phyloP scores from a whole-genome alignment of 2,329 filamentous ascomycete genomes.

The Tolypocladium endophyticum region DNA sequence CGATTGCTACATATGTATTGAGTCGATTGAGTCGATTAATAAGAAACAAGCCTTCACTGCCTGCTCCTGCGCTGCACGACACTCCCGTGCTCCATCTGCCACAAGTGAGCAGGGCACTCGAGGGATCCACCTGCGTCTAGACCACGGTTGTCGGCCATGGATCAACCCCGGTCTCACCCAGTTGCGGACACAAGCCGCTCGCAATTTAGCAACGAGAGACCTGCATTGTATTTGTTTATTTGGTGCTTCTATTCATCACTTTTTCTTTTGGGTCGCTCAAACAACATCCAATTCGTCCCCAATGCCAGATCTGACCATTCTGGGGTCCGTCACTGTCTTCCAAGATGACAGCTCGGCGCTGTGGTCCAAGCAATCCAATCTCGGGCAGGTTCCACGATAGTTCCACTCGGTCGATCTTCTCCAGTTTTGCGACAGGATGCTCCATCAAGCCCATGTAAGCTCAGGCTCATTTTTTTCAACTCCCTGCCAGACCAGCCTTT shows the following conservation, averaged over 20 bases:
- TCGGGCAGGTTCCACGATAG: not conserved
- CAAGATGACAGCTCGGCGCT: not conserved
- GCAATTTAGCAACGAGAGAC: not conserved
- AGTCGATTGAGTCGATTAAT: too few species aligned
- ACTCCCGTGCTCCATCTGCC: not conserved
- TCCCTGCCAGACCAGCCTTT: not conserved
- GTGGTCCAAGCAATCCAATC: not conserved
- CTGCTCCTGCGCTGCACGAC: not conserved
- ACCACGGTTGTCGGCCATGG: not conserved
- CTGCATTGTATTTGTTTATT: not conserved
- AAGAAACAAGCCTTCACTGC: not conserved
- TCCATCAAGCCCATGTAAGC: not conserved
- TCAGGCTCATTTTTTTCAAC: not conserved
- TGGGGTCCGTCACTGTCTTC: not conserved
- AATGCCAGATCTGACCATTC: not conserved
- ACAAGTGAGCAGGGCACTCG: not conserved
- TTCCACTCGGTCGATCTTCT: conserved; percentile 16
- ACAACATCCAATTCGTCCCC: not conserved
- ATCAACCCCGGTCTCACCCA: not conserved
- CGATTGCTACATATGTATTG: too few species aligned
- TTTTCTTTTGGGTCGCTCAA: not conserved
- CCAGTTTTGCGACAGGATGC: conserved; percentile 8
- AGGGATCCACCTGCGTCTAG: conserved; percentile 2
- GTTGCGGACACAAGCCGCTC: not conserved
- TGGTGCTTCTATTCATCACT: too few species aligned